Evolutionary conservation across 2,329 filamentous ascomycete genomes (phyloP), one percentile per base, ranked within the genome.

Genomic region (Fusarium pilosicola): DNA sequence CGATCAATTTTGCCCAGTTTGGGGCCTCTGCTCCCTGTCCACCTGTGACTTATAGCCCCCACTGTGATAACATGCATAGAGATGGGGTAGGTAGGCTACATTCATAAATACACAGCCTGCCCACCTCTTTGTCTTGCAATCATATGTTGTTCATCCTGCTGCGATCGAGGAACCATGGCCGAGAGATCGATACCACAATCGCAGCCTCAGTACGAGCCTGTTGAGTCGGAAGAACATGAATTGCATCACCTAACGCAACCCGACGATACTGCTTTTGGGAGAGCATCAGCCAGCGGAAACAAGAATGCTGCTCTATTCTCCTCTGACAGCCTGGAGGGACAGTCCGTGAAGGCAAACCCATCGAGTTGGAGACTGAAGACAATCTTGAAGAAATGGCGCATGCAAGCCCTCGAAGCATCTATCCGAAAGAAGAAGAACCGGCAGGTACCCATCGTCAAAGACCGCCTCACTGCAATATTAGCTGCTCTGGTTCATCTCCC

Each of bases 371-470:
- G 74, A 4, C 30, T 74, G 1, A 60, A 67, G 7, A 71, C 74
- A 7, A 32, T 74, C 3, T 41, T 74, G 28, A 74, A 73, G 52
- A 75, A 75, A 69, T 75, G 64, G 64, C 68, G 70, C 6, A 48
- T 75, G 10, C 67, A 75, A 30, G 62, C 60, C 4, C 20, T 75
- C 17, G 26, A 69, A 17, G 42, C 60, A 22, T 49, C 67, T 0
- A 59, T 66, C 9, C 52, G 32, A 18, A 65, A 69, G 39, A 65
- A 65, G 34, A 64, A 64, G 8, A 59, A 65, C 18, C 45, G 41
- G 2, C 59, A 75, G 22, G 60, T 67, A 2, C 73, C 74, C 2
- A 75, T 76, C 20, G 65, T 75, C 30, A 75, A 75, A 17, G 73
- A 75, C 22, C 66, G 73, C 2, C 20, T 74, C 17, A 75, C 73